Evolutionary conservation across 1,284 basidiomycete genomes (phyloP).

Genomic region (Ganoderma lingzhi): DNA sequence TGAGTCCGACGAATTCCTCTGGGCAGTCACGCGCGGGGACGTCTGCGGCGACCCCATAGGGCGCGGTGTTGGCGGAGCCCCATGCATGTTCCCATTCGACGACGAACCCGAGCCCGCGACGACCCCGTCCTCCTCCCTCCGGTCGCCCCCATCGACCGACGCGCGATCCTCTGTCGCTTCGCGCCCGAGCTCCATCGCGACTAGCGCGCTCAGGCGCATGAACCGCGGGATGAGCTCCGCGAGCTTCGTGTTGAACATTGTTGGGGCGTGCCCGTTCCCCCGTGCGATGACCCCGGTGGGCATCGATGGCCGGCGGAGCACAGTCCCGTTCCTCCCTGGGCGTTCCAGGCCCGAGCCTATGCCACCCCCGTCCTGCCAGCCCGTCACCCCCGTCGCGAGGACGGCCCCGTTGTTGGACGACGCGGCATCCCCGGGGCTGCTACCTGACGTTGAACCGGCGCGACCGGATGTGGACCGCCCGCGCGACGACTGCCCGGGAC

Average conservation of each 20-base stretch:
- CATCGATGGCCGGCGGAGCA: slow-evolving; percentile 55
- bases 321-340: slow-evolving; percentile 60
- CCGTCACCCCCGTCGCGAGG: slow-evolving; percentile 62
- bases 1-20: slow-evolving; percentile 38
- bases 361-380: slow-evolving; percentile 75
- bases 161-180: slow-evolving; percentile 53
- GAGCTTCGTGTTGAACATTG: slow-evolving; percentile 68
- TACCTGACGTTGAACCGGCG: slow-evolving; percentile 35
- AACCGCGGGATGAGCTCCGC: slow-evolving; percentile 77
- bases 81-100: slow-evolving; percentile 7
- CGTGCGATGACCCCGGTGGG: slow-evolving; percentile 22
- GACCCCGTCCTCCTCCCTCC: slow-evolving; percentile 36
- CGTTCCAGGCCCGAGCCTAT: slow-evolving; percentile 72
- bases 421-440: slow-evolving; percentile 35
- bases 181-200: slow-evolving; percentile 74
- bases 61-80: slow-evolving; percentile 23
- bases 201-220: slow-evolving; percentile 75
- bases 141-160: slow-evolving; percentile 46
- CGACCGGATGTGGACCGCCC: slow-evolving; percentile 32
- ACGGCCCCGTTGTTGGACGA: slow-evolving; percentile 27
- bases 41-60: slow-evolving; percentile 36
- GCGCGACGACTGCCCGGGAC: slow-evolving; percentile 29
- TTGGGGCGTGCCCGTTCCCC: slow-evolving; percentile 30
- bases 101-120: slow-evolving; percentile 2
- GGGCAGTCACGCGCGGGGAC: slow-evolving; percentile 34